A percentile compares a stretch with the other conserved stretches of the same genome.
Conservation (phyloP, 768 basidiomycete genomes). For the Mycena chlorophos region DNA sequence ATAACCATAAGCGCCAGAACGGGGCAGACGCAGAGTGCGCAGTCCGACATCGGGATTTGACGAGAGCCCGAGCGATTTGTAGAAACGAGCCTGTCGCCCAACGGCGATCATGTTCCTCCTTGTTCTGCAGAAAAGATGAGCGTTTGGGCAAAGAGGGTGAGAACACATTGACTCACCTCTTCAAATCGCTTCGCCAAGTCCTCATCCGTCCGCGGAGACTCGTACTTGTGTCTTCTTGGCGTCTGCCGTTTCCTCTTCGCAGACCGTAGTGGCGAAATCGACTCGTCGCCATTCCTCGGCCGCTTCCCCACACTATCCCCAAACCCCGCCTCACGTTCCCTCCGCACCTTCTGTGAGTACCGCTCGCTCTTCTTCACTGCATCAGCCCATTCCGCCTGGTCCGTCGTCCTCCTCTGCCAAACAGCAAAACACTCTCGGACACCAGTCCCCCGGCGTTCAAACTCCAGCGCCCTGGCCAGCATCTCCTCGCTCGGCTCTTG, state of each 20-base stretch:
- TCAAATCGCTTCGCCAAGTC: constrained; percentile 64
- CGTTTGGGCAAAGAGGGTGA: constrained; percentile 18
- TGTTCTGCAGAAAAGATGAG: constrained; percentile 50
- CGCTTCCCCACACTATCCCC: constrained; percentile 12
- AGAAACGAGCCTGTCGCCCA: constrained; percentile 79
- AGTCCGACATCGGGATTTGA: constrained; percentile 35
- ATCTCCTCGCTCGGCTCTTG: constrained; percentile 34
- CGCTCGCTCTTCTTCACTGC: constrained; percentile 61
- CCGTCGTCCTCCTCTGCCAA: constrained; percentile 49
- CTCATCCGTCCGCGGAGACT: constrained; percentile 59
- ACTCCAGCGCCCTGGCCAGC: constrained; percentile 42
- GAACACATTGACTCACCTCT: constrained; percentile 50
- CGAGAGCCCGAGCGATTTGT: constrained; percentile 40
- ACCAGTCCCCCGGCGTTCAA: constrained; percentile 39
- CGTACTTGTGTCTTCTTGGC: constrained; percentile 46
- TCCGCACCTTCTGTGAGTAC: constrained; percentile 54
- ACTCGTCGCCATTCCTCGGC: constrained; percentile 8
- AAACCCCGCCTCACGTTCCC: constrained; percentile 15
- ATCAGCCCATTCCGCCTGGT: constrained; percentile 57
- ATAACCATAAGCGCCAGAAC: constrained; percentile 72
- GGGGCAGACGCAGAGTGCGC: constrained; percentile 28
- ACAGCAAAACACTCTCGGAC: constrained; percentile 43
- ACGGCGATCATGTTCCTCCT: constrained; percentile 66
- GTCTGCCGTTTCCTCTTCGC: constrained; percentile 42
- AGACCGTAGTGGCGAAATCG: constrained; percentile 11